These are phyloP conservation scores for Krasilnikovozyma curviuscula DNA, from an alignment of 768 basidiomycete species.

Conservation along the genomic window DNA sequence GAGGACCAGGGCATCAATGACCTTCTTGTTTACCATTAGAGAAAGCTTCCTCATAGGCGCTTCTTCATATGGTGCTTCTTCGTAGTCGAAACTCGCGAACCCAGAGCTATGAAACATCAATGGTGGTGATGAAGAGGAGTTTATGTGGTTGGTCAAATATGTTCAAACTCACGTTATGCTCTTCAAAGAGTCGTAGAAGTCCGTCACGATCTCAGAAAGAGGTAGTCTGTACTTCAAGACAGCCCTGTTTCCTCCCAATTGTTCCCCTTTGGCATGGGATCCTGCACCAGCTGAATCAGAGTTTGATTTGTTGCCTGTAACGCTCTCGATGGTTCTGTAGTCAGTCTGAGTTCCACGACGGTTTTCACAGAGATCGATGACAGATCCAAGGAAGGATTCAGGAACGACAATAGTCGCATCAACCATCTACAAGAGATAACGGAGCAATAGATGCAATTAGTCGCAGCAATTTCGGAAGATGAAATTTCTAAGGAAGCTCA, in stretches of 20 bases:
- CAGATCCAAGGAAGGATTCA: background rate
- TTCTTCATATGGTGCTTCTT: constrained; percentile 73
- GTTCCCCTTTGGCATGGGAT: too few species aligned
- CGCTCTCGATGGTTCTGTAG: background rate
- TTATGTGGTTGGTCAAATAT: constrained; percentile 35
- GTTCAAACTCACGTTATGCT: constrained; percentile 78
- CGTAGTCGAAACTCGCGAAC: constrained; percentile 43
- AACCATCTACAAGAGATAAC: background rate
- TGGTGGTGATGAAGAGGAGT: background rate
- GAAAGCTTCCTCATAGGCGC: too few species aligned
- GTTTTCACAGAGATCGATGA: constrained; percentile 74
- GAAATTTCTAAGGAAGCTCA: background rate
- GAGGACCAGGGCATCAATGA: too few species aligned
- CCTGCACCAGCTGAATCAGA: background rate
- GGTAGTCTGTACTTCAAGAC: constrained; percentile 9
- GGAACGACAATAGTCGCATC: background rate
- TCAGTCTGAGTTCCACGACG: constrained; percentile 52
- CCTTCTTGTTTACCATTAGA: too few species aligned
- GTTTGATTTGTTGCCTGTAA: background rate
- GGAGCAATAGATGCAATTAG: constrained; percentile 58
- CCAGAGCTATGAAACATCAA: constrained; percentile 6
- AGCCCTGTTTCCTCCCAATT: background rate
- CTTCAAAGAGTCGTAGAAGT: constrained; percentile 90
- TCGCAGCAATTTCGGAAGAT: too few species aligned
- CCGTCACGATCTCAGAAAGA: constrained; percentile 65